Evolutionary conservation across 192 early-diverging fungal genomes (phyloP), one percentile per base, ranked within the genome.

Genomic region (Backusella westeae): DNA sequence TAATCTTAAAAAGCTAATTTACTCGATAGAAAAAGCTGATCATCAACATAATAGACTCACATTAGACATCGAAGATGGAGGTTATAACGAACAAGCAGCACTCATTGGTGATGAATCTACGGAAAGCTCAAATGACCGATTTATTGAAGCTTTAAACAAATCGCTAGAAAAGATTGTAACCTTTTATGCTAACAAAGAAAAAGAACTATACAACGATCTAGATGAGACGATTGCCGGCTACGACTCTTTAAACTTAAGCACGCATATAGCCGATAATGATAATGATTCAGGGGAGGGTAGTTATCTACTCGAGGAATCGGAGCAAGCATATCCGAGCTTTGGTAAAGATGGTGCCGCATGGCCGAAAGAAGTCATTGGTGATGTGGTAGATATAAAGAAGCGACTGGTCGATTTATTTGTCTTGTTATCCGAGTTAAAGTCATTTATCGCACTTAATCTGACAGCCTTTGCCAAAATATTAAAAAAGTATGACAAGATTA

Each of bases 401-500:
- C 87, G 84, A 34, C 80, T 88, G 0, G 88, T 92, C 56, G 90
- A 95, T 65, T 82, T 96, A 65, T 99, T 93, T 80, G 93, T 96
- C 56, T 78, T 90, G 65, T 85, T 97, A 1, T 91, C 90, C 35
- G 95, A 97, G 75, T 83, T 99, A 21, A 93, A 94, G 46, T 93
- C 94, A 7, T 99, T 92, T 78, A 92, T 92, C 26, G 90, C 93
- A 59, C 88, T 97, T 63, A 97, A 99, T 87, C 84, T 90, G 78
- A 97, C 95, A 0, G 97, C 95, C 17, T 99, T 97, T 80, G 84
- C 87, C 83, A 99, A 99, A 83, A 96, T 97, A 79, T 82, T 97
- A 26, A 99, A 99, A 86, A 99, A 99, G 85, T 97, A 93, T 77
- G 97, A 98, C 83, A 98, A 98, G 81, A 93, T 98, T 35, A 95